phyloP scores from a whole-genome alignment of 495 filamentous ascomycete species.

The Penicillium steckii region DNA sequence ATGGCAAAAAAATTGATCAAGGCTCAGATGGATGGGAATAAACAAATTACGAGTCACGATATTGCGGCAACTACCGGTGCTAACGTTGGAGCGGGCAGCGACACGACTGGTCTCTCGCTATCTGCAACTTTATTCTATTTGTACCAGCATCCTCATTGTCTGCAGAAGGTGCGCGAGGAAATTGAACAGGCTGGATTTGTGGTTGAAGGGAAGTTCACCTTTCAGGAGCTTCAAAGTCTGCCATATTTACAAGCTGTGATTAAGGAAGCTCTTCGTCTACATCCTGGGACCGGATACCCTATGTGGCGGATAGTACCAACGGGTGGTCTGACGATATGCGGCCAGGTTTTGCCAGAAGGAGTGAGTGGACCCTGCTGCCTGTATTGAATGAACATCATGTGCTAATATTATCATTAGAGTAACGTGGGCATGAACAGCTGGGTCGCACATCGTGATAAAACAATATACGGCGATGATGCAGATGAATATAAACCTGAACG shows the following conservation, averaged over 20 bases:
- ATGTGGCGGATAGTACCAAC: slow-evolving; percentile 30
- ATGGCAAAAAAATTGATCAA: neutral
- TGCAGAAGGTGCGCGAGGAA: slow-evolving; percentile 22
- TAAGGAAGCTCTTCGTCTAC: slow-evolving; percentile 53
- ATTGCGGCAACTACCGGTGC: slow-evolving; percentile 9
- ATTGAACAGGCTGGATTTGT: slow-evolving; percentile 16
- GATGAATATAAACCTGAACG: slow-evolving; percentile 33
- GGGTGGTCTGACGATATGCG: slow-evolving; percentile 23
- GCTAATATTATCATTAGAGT: slow-evolving; percentile 33
- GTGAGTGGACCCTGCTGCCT: slow-evolving; percentile 2
- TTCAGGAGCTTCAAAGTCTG: slow-evolving; percentile 22
- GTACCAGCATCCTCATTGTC: slow-evolving; percentile 14
- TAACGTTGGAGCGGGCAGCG: slow-evolving; percentile 34
- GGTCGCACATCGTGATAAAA: slow-evolving; percentile 56
- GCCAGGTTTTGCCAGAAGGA: slow-evolving; percentile 23
- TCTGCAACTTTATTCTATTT: slow-evolving; percentile 28
- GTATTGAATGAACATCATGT: too few relatives aligned
- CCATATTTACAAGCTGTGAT: slow-evolving; percentile 35
- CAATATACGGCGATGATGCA: slow-evolving; percentile 59
- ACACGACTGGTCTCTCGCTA: slow-evolving; percentile 29
- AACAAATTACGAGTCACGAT: neutral
- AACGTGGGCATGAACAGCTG: slow-evolving; percentile 60
- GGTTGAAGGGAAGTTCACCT: slow-evolving; percentile 8
- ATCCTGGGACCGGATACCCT: slow-evolving; percentile 54
- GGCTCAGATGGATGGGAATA: neutral